Evolutionary conservation across 768 basidiomycete genomes (phyloP), one percentile per base, ranked within the genome.

Genomic region (Kwoniella sp.): DNA sequence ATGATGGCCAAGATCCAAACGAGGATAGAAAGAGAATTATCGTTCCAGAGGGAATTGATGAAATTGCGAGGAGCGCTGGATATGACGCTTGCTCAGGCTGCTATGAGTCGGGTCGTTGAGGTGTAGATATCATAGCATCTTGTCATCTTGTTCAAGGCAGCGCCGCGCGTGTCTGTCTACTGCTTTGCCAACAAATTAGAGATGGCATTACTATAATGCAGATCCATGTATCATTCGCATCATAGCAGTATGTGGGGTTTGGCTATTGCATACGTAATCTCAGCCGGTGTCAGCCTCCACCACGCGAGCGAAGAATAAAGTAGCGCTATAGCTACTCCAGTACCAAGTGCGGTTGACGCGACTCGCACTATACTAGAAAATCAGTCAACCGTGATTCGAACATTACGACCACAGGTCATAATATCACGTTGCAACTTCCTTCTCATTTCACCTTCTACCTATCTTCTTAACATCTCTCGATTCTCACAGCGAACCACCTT

Each of bases 61-160:
- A 89, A 88, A 80, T 83, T 89, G 55, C 88, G 86, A 74, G 95
- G 93, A 59, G 91, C 92, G 57, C 81, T 99, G 67, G 89, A 92
- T 66, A 97, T 99, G 94, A 83, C 97, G 3, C 51, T 80, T 13
- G 68, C 74, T 17, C 77, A 78, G 60, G 73, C 72, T 29, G 69
- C 72, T 7, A 74, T 74, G 72, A 69, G 67, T 36, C 56, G 61
- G 46, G 50, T 71, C 21, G 40, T 66, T 19, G 71, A 70, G 57
- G 48, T n/a, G 3, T 50, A 37, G 48, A 15, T 15, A 44, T 5
- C 33, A 33, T 33, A 33, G 5, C 33, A 13, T 33, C 13, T 13
- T 33, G 33, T 13, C 13, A 6, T 33, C 33, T 33, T 5, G 33
- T 13, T 13, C 33, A 13, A 33, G 33, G 33, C 7, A 33, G 33